phyloP scores from a whole-genome alignment of 2,329 filamentous ascomycete species.

The Colletotrichum caudatum region DNA sequence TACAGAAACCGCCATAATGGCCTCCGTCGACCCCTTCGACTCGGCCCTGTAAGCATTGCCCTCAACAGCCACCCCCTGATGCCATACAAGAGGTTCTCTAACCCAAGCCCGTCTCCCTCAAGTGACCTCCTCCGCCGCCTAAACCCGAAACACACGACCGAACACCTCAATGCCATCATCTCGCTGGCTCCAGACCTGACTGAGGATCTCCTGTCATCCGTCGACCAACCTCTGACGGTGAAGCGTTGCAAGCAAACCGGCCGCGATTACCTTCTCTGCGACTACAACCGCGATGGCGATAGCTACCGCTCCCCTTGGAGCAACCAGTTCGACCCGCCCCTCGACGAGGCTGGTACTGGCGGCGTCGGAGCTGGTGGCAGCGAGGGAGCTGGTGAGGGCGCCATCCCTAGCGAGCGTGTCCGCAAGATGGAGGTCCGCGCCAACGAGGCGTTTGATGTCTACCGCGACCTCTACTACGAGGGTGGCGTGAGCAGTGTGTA shows the following conservation, averaged over 20 bases:
- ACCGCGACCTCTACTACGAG: slow-evolving; percentile 96
- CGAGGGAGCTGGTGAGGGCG: slow-evolving; percentile 78
- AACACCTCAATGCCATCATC: slow-evolving; percentile 91
- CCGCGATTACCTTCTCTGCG: slow-evolving; percentile 96
- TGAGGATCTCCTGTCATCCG: slow-evolving; percentile 96
- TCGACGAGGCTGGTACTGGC: slow-evolving; percentile 71
- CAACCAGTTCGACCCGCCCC: slow-evolving; percentile 95
- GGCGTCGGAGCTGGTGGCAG: slow-evolving; percentile 65
- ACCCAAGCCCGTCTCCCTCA: slow-evolving; percentile 15
- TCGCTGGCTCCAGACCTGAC: slow-evolving; percentile 89
- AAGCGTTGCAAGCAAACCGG: slow-evolving; percentile 88
- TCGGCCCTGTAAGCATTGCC: slow-evolving; percentile 74
- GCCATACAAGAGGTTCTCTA: slow-evolving; percentile 30
- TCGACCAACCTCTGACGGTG: slow-evolving; percentile 92
- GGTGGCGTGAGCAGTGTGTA: slow-evolving; percentile 96
- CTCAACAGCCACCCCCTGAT: slow-evolving; percentile 23
- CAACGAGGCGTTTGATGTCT: slow-evolving; percentile 97
- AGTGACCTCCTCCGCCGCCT: slow-evolving; percentile 98
- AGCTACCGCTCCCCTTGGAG: slow-evolving; percentile 99
- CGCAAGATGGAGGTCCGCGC: slow-evolving; percentile 93
- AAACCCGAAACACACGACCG: slow-evolving; percentile 90
- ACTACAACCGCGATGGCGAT: slow-evolving; percentile 99
- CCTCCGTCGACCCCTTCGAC: slow-evolving; percentile 75
- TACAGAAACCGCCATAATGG: slow-evolving; percentile 52
- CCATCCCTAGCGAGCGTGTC: slow-evolving; percentile 89